phyloP scores from a whole-genome alignment of 176 grass and related monocot species.

The Eleusine indica region DNA sequence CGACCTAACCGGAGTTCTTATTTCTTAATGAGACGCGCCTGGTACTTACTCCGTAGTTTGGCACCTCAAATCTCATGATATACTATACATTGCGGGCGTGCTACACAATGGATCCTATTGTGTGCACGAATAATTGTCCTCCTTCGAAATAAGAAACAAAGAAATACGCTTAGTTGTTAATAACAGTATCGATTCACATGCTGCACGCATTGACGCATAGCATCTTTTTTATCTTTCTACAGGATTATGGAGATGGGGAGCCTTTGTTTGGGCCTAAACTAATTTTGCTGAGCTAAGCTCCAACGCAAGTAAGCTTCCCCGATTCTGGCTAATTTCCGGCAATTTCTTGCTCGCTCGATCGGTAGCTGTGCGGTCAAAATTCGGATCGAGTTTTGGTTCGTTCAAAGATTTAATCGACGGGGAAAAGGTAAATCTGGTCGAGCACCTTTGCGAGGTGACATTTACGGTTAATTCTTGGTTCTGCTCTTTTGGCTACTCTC shows the following conservation, averaged over 20 bases:
- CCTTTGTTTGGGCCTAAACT: neutral
- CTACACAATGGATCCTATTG: neutral
- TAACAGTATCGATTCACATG: conserved; percentile 3
- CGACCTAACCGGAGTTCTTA: neutral
- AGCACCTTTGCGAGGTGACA: neutral
- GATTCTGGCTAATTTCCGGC: neutral
- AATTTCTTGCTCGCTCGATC: neutral
- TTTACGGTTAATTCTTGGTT: neutral
- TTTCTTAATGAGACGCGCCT: conserved; percentile 4
- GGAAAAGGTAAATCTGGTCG: conserved; percentile 34
- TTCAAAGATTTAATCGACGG: conserved; percentile 32
- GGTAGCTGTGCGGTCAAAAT: conserved; percentile 28
- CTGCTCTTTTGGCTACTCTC: neutral
- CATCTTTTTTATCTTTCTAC: neutral
- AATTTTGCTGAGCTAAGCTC: conserved; percentile 26
- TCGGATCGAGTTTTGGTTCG: conserved; percentile 37
- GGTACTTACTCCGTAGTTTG: neutral
- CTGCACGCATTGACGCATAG: neutral
- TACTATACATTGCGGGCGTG: neutral
- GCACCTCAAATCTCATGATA: neutral
- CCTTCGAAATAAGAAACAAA: neutral
- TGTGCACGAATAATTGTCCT: neutral
- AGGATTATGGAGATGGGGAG: neutral
- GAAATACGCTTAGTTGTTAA: neutral
- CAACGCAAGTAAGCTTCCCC: neutral